phyloP scores from a whole-genome alignment of 192 early-diverging fungal genomes.

The Backusella sp. region DNA sequence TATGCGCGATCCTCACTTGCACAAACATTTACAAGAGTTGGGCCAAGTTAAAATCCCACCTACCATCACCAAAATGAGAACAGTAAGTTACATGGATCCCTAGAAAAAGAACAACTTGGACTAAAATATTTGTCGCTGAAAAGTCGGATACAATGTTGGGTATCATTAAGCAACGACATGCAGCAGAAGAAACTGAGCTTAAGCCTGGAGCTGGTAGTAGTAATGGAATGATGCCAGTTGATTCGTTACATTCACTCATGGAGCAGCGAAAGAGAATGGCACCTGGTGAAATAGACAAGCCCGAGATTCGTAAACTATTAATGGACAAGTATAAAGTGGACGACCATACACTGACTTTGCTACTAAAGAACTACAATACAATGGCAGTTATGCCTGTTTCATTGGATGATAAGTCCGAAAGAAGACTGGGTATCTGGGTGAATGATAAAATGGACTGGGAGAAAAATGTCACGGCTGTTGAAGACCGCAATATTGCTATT shows the following conservation, averaged over 20 bases:
- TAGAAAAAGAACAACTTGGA: not conserved
- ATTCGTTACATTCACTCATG: conserved; percentile 14
- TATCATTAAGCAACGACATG: conserved; percentile 13
- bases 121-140: not conserved
- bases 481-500: not conserved
- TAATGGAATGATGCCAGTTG: conserved; percentile 9
- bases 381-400: conserved; percentile 22
- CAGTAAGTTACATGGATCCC: not conserved
- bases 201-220: not conserved
- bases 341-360: not conserved
- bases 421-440: conserved; percentile 16
- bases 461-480: not conserved
- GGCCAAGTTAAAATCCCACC: conserved; percentile 20
- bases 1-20: conserved; percentile 10
- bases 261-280: conserved; percentile 16
- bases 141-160: conserved; percentile 28
- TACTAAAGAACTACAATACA: conserved; percentile 18
- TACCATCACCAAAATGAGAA: conserved; percentile 22
- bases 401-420: conserved; percentile 15
- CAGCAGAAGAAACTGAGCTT: conserved; percentile 10
- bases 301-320: conserved; percentile 6
- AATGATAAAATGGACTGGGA: conserved; percentile 18
- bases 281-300: conserved; percentile 15
- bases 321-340: conserved; percentile 11
- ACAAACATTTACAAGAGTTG: conserved; percentile 4